Evolutionary conservation across 208 protist genomes (phyloP).

Genomic region (Crithidia sp.): DNA sequence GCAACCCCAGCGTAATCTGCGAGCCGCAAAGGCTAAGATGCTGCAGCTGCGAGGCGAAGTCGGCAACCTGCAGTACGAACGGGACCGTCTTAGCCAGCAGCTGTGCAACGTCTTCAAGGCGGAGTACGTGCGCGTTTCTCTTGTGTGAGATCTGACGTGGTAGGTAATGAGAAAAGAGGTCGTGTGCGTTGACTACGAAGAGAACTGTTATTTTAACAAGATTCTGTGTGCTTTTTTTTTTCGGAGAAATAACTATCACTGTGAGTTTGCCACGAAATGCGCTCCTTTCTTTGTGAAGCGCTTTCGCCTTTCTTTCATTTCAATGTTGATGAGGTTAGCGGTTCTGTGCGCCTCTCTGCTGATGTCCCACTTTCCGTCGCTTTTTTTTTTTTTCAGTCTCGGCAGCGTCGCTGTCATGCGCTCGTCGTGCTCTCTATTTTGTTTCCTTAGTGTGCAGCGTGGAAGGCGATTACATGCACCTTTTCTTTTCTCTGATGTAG

Average conservation of each 20-base stretch:
- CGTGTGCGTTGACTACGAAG: too few relatives aligned
- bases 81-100: slow-evolving; percentile 36
- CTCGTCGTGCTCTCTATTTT: too few relatives aligned
- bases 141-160: slow-evolving; percentile 13
- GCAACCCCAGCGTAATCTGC: slow-evolving; percentile 12
- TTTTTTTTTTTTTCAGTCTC: neutral
- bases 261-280: too few relatives aligned
- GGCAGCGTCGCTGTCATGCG: too few relatives aligned
- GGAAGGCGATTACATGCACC: too few relatives aligned
- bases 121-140: slow-evolving; percentile 49
- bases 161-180: too few relatives aligned
- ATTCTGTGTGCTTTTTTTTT: too few relatives aligned
- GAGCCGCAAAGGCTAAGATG: slow-evolving; percentile 13
- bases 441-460: too few relatives aligned
- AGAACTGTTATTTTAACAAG: too few relatives aligned
- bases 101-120: slow-evolving; percentile 70
- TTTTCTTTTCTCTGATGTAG: neutral
- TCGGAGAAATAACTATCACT: too few relatives aligned
- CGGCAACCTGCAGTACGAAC: slow-evolving; percentile 44
- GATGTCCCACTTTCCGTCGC: neutral
- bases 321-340: neutral
- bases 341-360: neutral
- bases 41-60: slow-evolving; percentile 34
- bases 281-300: too few relatives aligned
- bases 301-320: neutral